A percentile compares a stretch with the other conserved stretches of the same genome.
phyloP scores from a whole-genome alignment of 1,139 yeast species.

The Suhomyces chickasaworum region DNA sequence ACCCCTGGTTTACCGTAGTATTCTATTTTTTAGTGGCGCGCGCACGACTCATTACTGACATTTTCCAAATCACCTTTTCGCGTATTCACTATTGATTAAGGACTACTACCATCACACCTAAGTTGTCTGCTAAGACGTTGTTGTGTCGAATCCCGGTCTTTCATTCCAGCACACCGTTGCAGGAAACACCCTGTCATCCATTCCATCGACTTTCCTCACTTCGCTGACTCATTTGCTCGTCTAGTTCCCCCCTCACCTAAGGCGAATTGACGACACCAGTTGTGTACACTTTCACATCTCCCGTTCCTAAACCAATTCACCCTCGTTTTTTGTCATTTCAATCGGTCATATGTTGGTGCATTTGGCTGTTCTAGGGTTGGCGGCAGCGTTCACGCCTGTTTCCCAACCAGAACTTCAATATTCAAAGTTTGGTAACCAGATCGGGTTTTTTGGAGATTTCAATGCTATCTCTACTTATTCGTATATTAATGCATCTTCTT shows the following conservation, averaged over 20 bases:
- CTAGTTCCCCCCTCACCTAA: no score
- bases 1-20: not conserved
- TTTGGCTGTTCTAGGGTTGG: slow-evolving; percentile 3
- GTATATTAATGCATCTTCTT: slow-evolving; percentile 49
- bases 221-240: no score
- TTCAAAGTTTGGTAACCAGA: slow-evolving; percentile 36
- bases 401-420: slow-evolving; percentile 37
- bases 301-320: not conserved
- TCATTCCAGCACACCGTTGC: not conserved
- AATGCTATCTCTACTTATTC: slow-evolving; percentile 61
- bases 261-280: not conserved
- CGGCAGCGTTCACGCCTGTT: slow-evolving; percentile 14
- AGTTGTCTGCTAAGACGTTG: not conserved
- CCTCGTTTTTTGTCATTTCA: not conserved
- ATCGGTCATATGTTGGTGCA: not conserved
- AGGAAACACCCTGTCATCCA: not conserved
- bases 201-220: not conserved
- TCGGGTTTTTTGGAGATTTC: slow-evolving; percentile 68
- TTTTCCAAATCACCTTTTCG: slow-evolving; percentile 2
- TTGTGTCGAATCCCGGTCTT: not conserved
- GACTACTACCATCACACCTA: not conserved
- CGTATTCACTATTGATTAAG: not conserved
- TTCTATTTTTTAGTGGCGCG: not conserved
- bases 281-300: not conserved
- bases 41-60: slow-evolving; percentile 2